These are phyloP conservation scores for Aspergillus aculeatinus DNA, from an alignment of 2,329 filamentous ascomycete genomes.

Conservation along the genomic window DNA sequence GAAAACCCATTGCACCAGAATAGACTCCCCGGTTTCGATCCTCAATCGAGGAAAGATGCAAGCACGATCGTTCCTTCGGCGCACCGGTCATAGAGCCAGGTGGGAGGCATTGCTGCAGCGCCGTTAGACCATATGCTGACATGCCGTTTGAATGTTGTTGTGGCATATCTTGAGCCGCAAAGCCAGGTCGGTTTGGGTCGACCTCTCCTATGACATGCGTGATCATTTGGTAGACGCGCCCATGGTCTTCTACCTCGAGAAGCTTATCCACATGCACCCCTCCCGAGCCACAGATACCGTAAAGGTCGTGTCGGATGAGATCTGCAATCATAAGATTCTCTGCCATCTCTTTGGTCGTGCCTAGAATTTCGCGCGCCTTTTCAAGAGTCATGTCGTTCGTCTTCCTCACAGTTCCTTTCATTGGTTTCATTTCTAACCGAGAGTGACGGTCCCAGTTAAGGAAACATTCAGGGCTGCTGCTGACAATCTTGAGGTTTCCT, in stretches of 20 bases:
- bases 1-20: constrained; percentile 84
- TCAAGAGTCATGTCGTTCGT: constrained; percentile 65
- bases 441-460: constrained; percentile 62
- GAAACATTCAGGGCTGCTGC: constrained; percentile 87
- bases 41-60: constrained; percentile 73
- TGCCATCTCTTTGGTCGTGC: constrained; percentile 83
- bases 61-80: constrained; percentile 88
- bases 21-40: constrained; percentile 68
- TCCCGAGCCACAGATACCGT: constrained; percentile 75
- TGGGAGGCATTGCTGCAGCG: constrained; percentile 74
- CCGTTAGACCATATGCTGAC: constrained; percentile 61
- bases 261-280: constrained; percentile 73
- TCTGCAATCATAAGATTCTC: constrained; percentile 99
- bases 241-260: constrained; percentile 86
- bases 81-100: constrained; percentile 96
- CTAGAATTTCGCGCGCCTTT: constrained; percentile 70
- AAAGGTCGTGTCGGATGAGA: constrained; percentile 88
- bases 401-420: constrained; percentile 95
- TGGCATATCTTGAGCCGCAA: constrained; percentile 32
- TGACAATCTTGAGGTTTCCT: constrained; percentile 68
- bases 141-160: constrained; percentile 34
- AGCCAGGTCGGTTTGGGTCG: constrained; percentile 27
- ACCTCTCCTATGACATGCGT: constrained; percentile 74
- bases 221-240: constrained; percentile 87
- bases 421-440: constrained; percentile 70